Base-by-base conservation (phyloP, 805 yeast species). In the Metschnikowia lochheadii region DNA sequence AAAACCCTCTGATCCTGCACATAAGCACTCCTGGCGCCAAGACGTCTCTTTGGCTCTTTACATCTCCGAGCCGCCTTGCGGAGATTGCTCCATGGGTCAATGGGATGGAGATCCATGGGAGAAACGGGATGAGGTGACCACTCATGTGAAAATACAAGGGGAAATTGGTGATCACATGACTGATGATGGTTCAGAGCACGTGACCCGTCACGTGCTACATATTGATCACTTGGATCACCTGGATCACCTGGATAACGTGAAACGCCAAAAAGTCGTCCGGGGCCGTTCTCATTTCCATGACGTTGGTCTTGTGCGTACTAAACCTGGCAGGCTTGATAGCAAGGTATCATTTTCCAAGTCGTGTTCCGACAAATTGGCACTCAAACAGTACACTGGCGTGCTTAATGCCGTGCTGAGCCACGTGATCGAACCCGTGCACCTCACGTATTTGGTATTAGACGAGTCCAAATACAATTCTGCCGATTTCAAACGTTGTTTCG, bases 311-410 rank as follows among this genome's bases (percentile, higher is more conserved):
- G 90, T 92, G 1, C 73, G 99, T 54, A 91, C 98, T 0, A 92
- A 94, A 62, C 99, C 98, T 0, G 99, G 99, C 1, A 66, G 98
- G 46, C 64, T 74, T 29, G 98, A 94, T 63, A 85, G 97, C 2
- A 77, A 78, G 1, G 55, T 82, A 3, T 79, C 96, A 0, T 65
- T 78, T 44, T 87, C 95, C 31, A 92, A 90, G 64, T 88, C 96
- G 0, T 92, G 98, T 63, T 82, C 95, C 1, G 98, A 92, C 64
- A 92, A 92, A 60, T 64, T 92, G 23, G 76, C 87, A 40, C 47
- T 84, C 44, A 76, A 77, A 51, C 97, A 89, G 63, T 66, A 70
- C 34, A 70, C 73, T 0, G 85, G 89, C 0, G 44, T 85, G 2
- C 63, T 79, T 39, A 84, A 78, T 56, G 61, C 79, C 3, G 45